phyloP scores from a whole-genome alignment of 345 rosid species.

The Carallia brachiata region DNA sequence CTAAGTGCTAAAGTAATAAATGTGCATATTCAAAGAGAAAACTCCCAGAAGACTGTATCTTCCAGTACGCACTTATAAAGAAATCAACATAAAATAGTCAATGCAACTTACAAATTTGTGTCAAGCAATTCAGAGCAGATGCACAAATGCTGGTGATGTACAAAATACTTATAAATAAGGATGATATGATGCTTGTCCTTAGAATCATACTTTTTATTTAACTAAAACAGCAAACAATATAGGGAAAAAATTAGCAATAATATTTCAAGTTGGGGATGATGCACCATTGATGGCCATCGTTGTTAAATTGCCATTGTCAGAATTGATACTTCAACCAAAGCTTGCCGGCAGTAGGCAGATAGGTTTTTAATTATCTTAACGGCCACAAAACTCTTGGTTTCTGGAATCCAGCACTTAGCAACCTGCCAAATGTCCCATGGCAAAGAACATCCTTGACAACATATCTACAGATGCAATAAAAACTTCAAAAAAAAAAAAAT shows the following conservation, averaged over 20 bases:
- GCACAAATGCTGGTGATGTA: conserved; percentile 79
- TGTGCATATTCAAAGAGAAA: no score
- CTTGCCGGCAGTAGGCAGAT: conserved; percentile 97
- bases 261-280: conserved; percentile 4
- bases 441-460: conserved; percentile 97
- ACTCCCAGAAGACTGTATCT: no score
- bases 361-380: conserved; percentile 94
- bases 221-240: conserved; percentile 40
- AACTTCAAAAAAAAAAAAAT: no score
- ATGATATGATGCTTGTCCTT: conserved; percentile 98
- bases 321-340: conserved; percentile 96
- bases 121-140: conserved; percentile 95
- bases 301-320: conserved; percentile 59
- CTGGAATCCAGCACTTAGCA: conserved; percentile 93
- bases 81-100: not conserved
- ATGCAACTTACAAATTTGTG: conserved; percentile 78
- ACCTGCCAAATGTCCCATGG: conserved; percentile 98
- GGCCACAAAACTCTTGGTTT: conserved; percentile 69
- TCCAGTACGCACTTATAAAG: not conserved
- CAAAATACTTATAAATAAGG: conserved; percentile 92
- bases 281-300: conserved; percentile 15
- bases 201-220: conserved; percentile 96
- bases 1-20: no score
- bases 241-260: conserved; percentile 14
- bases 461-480: conserved; percentile 56